Conservation (phyloP, 202 grass and related monocot genomes). For the Brachypodium distachyon region DNA sequence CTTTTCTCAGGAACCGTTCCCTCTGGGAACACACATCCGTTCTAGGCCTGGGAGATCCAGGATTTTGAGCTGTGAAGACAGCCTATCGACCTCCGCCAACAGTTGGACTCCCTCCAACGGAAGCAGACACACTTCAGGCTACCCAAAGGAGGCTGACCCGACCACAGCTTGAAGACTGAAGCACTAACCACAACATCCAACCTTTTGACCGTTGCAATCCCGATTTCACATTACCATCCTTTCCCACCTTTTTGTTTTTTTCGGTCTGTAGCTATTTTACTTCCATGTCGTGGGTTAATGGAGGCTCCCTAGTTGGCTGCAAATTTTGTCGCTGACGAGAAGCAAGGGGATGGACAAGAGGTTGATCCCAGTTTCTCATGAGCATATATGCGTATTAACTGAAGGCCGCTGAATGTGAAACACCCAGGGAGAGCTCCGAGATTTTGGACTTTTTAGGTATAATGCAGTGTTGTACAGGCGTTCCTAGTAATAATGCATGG, state of each 20-base stretch:
- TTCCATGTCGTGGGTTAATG: neutral
- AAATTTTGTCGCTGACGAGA: conserved; percentile 29
- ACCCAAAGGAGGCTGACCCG: conserved; percentile 7
- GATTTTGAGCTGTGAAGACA: conserved; percentile 53
- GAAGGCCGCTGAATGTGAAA: conserved; percentile 7
- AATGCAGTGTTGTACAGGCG: conserved; percentile 60
- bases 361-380: neutral
- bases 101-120: neutral
- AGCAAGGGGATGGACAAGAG: neutral
- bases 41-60: conserved; percentile 67
- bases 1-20: conserved; percentile 71
- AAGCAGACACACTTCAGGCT: neutral
- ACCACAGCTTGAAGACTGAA: conserved; percentile 9
- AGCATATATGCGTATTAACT: conserved; percentile 13
- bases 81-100: conserved; percentile 20
- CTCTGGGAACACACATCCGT: conserved; percentile 65
- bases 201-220: conserved; percentile 13
- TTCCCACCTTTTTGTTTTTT: neutral
- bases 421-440: conserved; percentile 26
- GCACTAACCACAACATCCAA: conserved; percentile 44
- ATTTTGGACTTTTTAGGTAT: conserved; percentile 58
- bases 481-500: conserved; percentile 24
- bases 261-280: conserved; percentile 26
- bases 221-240: neutral
- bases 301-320: conserved; percentile 11